phyloP scores from a whole-genome alignment of 192 early-diverging fungal genomes.

The Linnemannia exigua region DNA sequence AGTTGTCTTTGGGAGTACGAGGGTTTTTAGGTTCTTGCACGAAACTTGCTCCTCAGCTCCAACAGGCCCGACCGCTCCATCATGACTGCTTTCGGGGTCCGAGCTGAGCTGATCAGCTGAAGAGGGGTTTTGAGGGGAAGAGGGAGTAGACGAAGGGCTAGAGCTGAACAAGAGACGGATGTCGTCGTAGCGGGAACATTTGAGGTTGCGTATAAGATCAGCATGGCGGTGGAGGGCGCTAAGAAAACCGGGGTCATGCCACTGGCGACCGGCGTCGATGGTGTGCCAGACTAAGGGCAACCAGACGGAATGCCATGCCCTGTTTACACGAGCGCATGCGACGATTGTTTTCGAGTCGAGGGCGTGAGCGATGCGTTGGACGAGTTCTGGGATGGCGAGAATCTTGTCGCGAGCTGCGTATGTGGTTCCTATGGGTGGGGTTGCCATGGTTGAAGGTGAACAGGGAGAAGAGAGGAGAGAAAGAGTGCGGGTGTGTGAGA shows the following conservation, averaged over 20 bases:
- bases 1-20: conserved; percentile 32
- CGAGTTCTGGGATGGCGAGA: conserved; percentile 31
- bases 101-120: not conserved
- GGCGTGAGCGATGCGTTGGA: conserved; percentile 24
- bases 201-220: conserved; percentile 30
- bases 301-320: conserved; percentile 26
- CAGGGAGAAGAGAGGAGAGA: too few relatives aligned
- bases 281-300: conserved; percentile 41
- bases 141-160: not conserved
- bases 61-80: not conserved
- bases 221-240: conserved; percentile 22
- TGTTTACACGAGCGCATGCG: conserved; percentile 21
- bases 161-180: conserved; percentile 21
- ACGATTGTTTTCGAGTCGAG: conserved; percentile 18
- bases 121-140: not conserved
- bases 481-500: too few relatives aligned
- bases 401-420: not conserved
- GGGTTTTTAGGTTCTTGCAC: conserved; percentile 23
- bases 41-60: not conserved
- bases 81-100: not conserved
- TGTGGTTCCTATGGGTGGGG: too few relatives aligned
- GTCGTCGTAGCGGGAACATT: conserved; percentile 41
- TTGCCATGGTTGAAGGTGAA: too few relatives aligned
- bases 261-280: conserved; percentile 35
- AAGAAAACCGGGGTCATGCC: conserved; percentile 19